Percentiles rank a stretch among this genome's conserved stretches.
Evolutionary conservation across 2,329 filamentous ascomycete species (phyloP).

Genomic region (Thyridium curvatum): DNA sequence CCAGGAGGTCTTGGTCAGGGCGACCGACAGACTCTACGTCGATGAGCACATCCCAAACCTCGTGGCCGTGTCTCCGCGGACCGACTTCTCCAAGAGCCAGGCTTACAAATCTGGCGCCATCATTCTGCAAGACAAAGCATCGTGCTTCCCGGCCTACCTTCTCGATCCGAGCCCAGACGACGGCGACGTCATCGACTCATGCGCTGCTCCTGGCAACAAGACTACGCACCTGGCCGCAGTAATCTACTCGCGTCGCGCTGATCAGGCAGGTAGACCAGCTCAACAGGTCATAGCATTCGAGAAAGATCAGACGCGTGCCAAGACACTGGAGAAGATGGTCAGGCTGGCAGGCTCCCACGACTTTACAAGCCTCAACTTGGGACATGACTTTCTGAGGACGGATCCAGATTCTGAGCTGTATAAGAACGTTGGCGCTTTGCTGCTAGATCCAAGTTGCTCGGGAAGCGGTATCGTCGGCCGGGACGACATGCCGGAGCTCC

Average conservation of each 20-base stretch:
- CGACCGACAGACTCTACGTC: slow-evolving; percentile 48
- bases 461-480: slow-evolving; percentile 91
- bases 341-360: slow-evolving; percentile 63
- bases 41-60: slow-evolving; percentile 80
- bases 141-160: slow-evolving; percentile 90
- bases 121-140: slow-evolving; percentile 94
- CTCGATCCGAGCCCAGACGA: slow-evolving; percentile 61
- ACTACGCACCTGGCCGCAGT: slow-evolving; percentile 88
- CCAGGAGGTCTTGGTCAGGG: slow-evolving; percentile 41
- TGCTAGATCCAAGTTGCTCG: slow-evolving; percentile 92
- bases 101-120: slow-evolving; percentile 73
- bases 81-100: slow-evolving; percentile 64
- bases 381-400: slow-evolving; percentile 76
- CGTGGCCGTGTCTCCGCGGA: slow-evolving; percentile 66
- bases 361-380: slow-evolving; percentile 61
- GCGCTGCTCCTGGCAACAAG: slow-evolving; percentile 94
- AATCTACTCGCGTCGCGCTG: slow-evolving; percentile 38
- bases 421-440: slow-evolving; percentile 66
- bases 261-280: slow-evolving; percentile 19
- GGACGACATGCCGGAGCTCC: slow-evolving; percentile 67
- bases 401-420: slow-evolving; percentile 59
- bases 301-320: slow-evolving; percentile 63
- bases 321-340: slow-evolving; percentile 81
- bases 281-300: slow-evolving; percentile 64
- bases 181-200: slow-evolving; percentile 84